phyloP scores from a whole-genome alignment of 352 stramenopile genomes.

The Phytophthora cactorum region DNA sequence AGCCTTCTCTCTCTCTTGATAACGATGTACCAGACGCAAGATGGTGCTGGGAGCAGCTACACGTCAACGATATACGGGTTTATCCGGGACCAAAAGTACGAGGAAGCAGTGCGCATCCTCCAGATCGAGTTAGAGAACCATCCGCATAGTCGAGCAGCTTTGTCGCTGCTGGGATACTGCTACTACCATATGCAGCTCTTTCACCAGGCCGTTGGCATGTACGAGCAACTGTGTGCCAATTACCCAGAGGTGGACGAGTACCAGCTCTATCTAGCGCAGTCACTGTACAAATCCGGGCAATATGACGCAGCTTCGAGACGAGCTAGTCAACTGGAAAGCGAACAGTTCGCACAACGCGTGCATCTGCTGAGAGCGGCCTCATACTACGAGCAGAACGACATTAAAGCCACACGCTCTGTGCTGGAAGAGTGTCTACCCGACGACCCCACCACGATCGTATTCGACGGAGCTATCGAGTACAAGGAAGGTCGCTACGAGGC shows the following conservation, averaged over 20 bases:
- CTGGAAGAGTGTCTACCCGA: conserved; percentile 93
- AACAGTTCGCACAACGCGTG: conserved; percentile 89
- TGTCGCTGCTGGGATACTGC: conserved; percentile 97
- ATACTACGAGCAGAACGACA: conserved; percentile 97
- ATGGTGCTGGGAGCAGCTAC: conserved; percentile 80
- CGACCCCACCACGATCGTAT: conserved; percentile 92
- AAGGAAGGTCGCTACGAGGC: conserved; percentile 90
- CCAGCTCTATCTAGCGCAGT: conserved; percentile 95
- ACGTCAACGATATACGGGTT: conserved; percentile 95
- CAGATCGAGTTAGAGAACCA: conserved; percentile 94
- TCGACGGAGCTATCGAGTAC: conserved; percentile 85
- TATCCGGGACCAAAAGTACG: conserved; percentile 95
- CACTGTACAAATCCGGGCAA: conserved; percentile 92
- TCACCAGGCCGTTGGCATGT: conserved; percentile 90
- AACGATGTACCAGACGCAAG: conserved; percentile 70
- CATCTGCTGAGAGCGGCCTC: conserved; percentile 89
- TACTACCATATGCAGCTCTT: conserved; percentile 97
- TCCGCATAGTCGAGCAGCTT: conserved; percentile 88
- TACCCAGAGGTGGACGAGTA: conserved; percentile 97
- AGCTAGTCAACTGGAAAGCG: conserved; percentile 82
- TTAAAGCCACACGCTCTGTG: conserved; percentile 90
- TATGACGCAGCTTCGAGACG: conserved; percentile 83
- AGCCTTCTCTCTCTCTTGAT: neutral
- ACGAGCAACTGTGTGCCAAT: conserved; percentile 94
- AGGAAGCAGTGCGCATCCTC: conserved; percentile 93